These are phyloP conservation scores for Gossypium thurberi DNA, from an alignment of 345 rosid genomes.

Conservation along the genomic window DNA sequence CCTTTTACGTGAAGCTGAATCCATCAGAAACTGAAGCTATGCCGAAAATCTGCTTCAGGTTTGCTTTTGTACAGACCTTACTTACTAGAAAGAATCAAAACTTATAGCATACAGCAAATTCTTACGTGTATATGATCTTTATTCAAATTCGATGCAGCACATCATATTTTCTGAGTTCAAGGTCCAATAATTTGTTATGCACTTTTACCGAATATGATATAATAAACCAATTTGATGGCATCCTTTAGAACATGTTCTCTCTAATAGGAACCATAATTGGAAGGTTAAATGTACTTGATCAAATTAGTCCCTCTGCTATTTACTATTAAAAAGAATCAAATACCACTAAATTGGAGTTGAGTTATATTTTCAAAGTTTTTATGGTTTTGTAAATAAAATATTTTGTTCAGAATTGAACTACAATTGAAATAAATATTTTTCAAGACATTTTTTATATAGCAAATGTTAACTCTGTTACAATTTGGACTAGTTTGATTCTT, in stretches of 20 bases:
- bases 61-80: neutral
- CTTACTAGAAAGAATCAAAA: neutral
- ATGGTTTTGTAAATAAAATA: no score
- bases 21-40: constrained; percentile 1
- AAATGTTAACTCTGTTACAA: no score
- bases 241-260: neutral
- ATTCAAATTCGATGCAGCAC: neutral
- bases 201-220: neutral
- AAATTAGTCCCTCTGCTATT: no score
- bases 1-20: neutral
- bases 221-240: neutral
- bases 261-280: neutral
- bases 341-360: no score
- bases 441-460: no score
- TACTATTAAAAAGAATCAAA: no score
- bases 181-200: neutral
- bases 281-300: no score
- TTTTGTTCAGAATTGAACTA: no score
- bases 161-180: constrained; percentile 4
- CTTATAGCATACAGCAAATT: neutral
- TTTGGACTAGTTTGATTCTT: no score
- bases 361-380: no score
- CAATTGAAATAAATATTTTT: no score
- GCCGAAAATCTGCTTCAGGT: neutral
- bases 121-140: constrained; percentile 16